These are phyloP conservation scores for Bretziella fagacearum DNA, from an alignment of 2,329 filamentous ascomycete species.

Conservation along the genomic window DNA sequence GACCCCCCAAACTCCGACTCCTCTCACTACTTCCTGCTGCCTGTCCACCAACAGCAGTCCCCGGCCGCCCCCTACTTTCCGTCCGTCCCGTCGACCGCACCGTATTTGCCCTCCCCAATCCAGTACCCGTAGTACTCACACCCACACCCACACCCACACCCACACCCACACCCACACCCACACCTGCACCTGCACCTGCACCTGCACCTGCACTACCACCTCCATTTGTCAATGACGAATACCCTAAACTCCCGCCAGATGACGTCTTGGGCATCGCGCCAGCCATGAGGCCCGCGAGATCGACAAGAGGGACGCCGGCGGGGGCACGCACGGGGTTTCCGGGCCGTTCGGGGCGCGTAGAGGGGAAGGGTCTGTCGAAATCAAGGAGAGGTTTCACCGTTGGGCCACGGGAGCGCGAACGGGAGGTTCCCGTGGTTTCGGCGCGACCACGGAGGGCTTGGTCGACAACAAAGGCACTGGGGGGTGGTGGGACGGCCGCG, in stretches of 20 bases:
- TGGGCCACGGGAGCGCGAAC: constrained; percentile 17
- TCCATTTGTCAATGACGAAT: no score
- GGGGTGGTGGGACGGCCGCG: neutral
- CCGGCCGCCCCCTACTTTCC: constrained; percentile 6
- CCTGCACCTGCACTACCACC: no score
- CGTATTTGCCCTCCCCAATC: constrained; percentile 9
- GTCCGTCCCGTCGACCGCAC: constrained; percentile 8
- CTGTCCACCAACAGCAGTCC: neutral
- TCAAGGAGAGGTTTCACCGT: constrained; percentile 35
- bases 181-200: no score
- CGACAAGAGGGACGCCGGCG: constrained; percentile 29
- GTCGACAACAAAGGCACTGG: constrained; percentile 11
- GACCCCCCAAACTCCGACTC: neutral
- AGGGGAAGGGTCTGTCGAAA: constrained; percentile 42
- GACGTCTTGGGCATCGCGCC: constrained; percentile 3
- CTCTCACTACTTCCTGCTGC: neutral
- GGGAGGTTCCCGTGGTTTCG: constrained; percentile 6
- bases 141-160: constrained; percentile 3
- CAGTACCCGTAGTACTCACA: no score
- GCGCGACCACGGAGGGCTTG: constrained; percentile 10
- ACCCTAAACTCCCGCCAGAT: constrained; percentile 1
- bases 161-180: neutral
- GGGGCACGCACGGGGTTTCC: constrained; percentile 30
- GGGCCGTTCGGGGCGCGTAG: constrained; percentile 39
- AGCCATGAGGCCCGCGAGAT: constrained; percentile 23